Evolutionary conservation across 768 basidiomycete species (phyloP), one percentile per base, ranked within the genome.

Genomic region (Tricholomella constricta): DNA sequence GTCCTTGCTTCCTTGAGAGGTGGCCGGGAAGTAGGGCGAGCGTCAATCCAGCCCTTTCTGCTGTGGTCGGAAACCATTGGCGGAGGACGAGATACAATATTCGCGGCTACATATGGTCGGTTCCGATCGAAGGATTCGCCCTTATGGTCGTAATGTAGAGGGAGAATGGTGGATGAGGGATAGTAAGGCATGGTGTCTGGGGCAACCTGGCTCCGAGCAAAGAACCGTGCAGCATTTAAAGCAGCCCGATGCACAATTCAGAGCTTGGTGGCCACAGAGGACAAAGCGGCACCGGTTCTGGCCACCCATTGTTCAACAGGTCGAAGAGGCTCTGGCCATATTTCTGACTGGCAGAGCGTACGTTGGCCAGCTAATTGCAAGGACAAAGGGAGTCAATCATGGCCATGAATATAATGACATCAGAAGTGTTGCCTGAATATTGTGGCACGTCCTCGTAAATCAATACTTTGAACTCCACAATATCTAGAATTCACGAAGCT

Each of bases 251-350:
- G n/a, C n/a, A n/a, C n/a, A n/a, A n/a, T 6, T 7, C 42, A 27
- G 9, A 17, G n/a, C 31, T 9, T 9, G 31, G 10, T 32, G 31
- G 31, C 31, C 31, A 32, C 31, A 43, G 42, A 26, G 56, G 56
- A 58, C 56, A 58, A 58, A 58, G 52, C 48, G 45, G 38, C 15
- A 40, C 14, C 7, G 4, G 2, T 17, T 1, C 6, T 43, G 42
- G 42, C 42, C 42, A 43, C 26, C 12, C n/a, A 43, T 27, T 43
- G 42, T 27, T 26, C 25, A 27, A 10, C 38, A 23, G 17, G 19
- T 42, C 41, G 14, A 23, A 15, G 36, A 31, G 11, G 6, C 36
- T n/a, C 26, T 27, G 6, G n/a, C 26, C 42, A 25, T 14, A 25
- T 4, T 14, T 42, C 41, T 42, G 45, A 38, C 27, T 42, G 50